A percentile compares a stretch with the other conserved stretches of the same genome.
Conservation (phyloP, 176 grass and related monocot species). For the Eremochloa ophiuroides region DNA sequence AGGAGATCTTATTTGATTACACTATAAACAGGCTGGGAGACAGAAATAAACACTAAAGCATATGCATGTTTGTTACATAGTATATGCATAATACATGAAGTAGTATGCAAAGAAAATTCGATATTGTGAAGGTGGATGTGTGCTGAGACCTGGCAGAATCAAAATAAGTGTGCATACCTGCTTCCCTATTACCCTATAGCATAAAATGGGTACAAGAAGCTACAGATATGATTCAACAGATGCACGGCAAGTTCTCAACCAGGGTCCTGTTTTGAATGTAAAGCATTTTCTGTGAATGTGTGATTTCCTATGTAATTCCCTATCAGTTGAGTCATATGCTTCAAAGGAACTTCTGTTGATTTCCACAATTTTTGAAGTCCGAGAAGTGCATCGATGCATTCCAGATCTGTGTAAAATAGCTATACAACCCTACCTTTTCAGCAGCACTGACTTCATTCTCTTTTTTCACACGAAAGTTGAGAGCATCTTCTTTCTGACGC, state of each 20-base stretch:
- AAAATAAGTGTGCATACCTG: constrained; percentile 14
- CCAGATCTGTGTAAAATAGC: not conserved
- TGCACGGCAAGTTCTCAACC: not conserved
- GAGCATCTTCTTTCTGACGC: constrained; percentile 94
- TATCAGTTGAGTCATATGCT: not conserved
- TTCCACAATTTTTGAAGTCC: not conserved
- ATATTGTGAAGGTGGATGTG: not conserved
- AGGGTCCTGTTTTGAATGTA: not conserved
- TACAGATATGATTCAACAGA: not conserved
- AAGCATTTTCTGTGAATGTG: not conserved
- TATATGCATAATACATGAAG: not conserved
- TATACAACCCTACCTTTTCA: constrained; percentile 69
- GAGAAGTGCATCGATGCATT: constrained; percentile 1
- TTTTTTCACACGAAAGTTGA: constrained; percentile 87
- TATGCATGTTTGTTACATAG: not conserved
- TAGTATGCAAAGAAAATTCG: not conserved
- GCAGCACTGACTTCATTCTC: constrained; percentile 72
- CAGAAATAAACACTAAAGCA: constrained; percentile 17
- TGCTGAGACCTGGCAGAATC: not conserved
- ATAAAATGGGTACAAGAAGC: constrained; percentile 7
- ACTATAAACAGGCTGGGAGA: constrained; percentile 18
- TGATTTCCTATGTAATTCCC: not conserved
- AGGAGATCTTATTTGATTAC: constrained; percentile 6
- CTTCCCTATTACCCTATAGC: constrained; percentile 2
- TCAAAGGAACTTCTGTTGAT: not conserved